Conservation (phyloP, 2,329 filamentous ascomycete genomes). For the Beauveria bassiana region DNA sequence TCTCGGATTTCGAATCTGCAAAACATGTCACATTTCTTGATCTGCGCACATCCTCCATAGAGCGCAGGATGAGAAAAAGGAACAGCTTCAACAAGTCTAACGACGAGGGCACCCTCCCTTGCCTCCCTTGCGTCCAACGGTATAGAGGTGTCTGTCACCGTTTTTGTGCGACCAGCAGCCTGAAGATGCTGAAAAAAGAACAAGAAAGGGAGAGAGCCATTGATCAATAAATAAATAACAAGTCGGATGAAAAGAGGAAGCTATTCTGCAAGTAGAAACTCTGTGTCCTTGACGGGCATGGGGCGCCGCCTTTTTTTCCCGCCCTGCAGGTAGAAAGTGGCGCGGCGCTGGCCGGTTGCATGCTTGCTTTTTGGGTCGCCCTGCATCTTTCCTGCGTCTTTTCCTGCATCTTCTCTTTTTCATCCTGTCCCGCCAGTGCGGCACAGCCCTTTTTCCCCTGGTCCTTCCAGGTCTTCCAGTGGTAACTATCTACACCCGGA, state of each 20-base stretch:
- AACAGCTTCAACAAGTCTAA: background rate
- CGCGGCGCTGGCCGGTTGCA: background rate
- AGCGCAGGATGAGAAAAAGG: background rate
- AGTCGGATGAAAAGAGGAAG: background rate
- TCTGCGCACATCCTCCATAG: background rate
- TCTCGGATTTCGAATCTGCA: background rate
- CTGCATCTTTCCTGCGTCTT: background rate
- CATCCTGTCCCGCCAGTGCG: background rate
- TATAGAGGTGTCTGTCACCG: background rate
- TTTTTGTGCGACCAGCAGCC: background rate
- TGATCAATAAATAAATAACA: background rate
- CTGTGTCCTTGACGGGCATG: background rate
- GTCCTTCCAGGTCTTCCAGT: background rate
- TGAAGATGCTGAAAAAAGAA: background rate
- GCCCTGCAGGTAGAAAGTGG: conserved; percentile 6
- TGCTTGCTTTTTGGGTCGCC: conserved; percentile 5
- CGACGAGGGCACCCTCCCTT: background rate
- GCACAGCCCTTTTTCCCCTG: background rate
- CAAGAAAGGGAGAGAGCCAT: background rate
- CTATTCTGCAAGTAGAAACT: background rate
- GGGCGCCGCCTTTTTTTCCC: background rate
- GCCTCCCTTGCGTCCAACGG: background rate
- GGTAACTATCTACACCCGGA: too few relatives aligned
- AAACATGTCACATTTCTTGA: background rate
- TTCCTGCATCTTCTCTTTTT: background rate